A percentile compares a stretch with the other conserved stretches of the same genome.
These are phyloP conservation scores for Priceomyces melissophilus DNA, from an alignment of 805 yeast species.

Conservation along the genomic window DNA sequence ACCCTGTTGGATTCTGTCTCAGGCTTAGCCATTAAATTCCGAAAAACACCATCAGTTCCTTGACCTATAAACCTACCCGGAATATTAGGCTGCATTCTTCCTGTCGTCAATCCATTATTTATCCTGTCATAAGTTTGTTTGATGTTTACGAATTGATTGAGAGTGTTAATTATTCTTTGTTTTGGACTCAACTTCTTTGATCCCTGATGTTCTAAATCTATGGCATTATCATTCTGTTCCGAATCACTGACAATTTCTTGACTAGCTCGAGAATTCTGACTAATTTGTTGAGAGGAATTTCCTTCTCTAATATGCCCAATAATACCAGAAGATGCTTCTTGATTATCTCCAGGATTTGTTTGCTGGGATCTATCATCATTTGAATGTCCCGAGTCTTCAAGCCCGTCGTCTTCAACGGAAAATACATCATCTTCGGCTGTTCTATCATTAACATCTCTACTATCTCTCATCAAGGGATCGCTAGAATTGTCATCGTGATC, in stretches of 20 bases:
- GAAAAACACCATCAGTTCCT: slow-evolving; percentile 84
- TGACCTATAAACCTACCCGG: slow-evolving; percentile 46
- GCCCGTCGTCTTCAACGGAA: too few species aligned
- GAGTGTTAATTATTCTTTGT: slow-evolving; percentile 29
- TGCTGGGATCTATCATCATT: too few species aligned
- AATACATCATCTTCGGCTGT: too few species aligned
- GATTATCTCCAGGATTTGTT: too few species aligned
- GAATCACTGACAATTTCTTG: background rate
- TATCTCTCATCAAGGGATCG: too few species aligned
- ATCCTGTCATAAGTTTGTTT: slow-evolving; percentile 42
- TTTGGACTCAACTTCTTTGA: slow-evolving; percentile 20
- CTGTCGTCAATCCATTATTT: slow-evolving; percentile 39
- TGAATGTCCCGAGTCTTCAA: too few species aligned
- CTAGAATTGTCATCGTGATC: too few species aligned
- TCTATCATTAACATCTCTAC: too few species aligned
- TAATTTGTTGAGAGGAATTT: background rate
- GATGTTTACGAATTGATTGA: slow-evolving; percentile 34
- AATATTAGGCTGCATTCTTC: slow-evolving; percentile 38
- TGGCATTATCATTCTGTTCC: background rate
- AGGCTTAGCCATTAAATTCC: slow-evolving; percentile 89
- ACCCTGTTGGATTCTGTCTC: slow-evolving; percentile 40
- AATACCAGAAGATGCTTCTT: too few species aligned
- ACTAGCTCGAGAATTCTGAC: background rate
- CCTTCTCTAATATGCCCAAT: background rate
- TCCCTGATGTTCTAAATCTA: slow-evolving; percentile 31